Evolutionary conservation across 768 basidiomycete genomes (phyloP).

Genomic region (Tricholoma matsutake): DNA sequence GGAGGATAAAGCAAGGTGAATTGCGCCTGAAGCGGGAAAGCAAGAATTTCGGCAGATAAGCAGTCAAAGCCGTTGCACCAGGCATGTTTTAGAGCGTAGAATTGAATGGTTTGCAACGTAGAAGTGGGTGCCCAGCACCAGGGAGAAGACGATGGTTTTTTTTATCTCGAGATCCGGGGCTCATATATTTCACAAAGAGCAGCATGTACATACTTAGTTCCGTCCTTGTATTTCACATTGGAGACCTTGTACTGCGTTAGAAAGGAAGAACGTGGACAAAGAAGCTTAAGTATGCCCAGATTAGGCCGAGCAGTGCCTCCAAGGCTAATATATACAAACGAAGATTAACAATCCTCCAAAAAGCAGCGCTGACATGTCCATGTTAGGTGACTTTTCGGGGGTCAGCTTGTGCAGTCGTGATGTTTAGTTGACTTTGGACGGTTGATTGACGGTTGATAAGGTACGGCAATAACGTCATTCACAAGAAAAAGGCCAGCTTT

Average conservation of each 20-base stretch:
- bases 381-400: no score
- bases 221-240: neutral
- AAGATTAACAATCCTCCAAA: no score
- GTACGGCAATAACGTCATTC: no score
- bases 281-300: no score
- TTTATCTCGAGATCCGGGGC: neutral
- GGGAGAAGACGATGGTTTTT: neutral
- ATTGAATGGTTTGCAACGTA: neutral
- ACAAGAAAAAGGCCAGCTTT: no score
- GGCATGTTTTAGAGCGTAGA: conserved; percentile 1
- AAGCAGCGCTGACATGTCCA: no score
- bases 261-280: neutral
- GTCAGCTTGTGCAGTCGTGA: no score
- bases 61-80: neutral
- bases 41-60: conserved; percentile 22
- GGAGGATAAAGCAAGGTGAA: conserved; percentile 24
- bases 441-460: no score
- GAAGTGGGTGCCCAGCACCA: neutral
- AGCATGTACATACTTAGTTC: neutral
- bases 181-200: neutral
- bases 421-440: no score
- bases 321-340: no score
- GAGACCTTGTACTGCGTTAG: neutral
- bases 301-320: no score
- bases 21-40: conserved; percentile 15